phyloP scores from a whole-genome alignment of 441 rosid genomes.

The Breynia disticha region DNA sequence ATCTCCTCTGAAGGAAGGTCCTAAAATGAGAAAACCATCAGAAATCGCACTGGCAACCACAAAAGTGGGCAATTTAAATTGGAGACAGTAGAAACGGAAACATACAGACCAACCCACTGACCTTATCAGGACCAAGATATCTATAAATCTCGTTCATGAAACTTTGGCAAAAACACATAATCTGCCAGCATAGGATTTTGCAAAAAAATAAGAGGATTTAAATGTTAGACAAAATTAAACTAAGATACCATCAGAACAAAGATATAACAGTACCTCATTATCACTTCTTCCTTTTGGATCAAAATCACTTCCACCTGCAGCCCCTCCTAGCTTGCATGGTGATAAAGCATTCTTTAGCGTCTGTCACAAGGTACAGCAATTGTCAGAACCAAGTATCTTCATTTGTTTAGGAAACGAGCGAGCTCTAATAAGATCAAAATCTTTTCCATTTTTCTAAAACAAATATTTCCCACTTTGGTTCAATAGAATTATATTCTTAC shows the following conservation, averaged over 20 bases:
- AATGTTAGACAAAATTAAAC: slow-evolving; percentile 15
- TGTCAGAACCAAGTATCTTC: too few species aligned
- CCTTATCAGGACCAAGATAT: slow-evolving; percentile 93
- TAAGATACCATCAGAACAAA: slow-evolving; percentile 9
- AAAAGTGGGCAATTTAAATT: slow-evolving; percentile 1
- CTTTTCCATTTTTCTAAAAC: too few species aligned
- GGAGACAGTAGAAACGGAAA: slow-evolving; percentile 4
- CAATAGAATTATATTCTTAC: neutral
- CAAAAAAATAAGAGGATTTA: slow-evolving; percentile 20
- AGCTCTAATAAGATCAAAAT: too few species aligned
- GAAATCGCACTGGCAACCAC: slow-evolving; percentile 12
- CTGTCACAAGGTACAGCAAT: slow-evolving; percentile 27
- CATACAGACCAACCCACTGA: slow-evolving; percentile 15
- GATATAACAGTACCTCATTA: slow-evolving; percentile 86
- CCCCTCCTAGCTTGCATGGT: slow-evolving; percentile 97
- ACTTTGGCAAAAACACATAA: slow-evolving; percentile 99
- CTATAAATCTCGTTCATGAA: slow-evolving; percentile 90
- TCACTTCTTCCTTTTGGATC: slow-evolving; percentile 99
- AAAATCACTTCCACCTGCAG: slow-evolving; percentile 99
- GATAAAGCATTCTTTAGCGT: slow-evolving; percentile 94
- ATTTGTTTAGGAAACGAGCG: too few species aligned
- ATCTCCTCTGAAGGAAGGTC: slow-evolving; percentile 99
- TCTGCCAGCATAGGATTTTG: slow-evolving; percentile 42
- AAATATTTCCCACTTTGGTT: neutral
- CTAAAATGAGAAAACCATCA: slow-evolving; percentile 27